Percentiles rank a stretch among this genome's conserved stretches.
Conservation (phyloP, 805 yeast species). For the Metschnikowia baotianmanensis region DNA sequence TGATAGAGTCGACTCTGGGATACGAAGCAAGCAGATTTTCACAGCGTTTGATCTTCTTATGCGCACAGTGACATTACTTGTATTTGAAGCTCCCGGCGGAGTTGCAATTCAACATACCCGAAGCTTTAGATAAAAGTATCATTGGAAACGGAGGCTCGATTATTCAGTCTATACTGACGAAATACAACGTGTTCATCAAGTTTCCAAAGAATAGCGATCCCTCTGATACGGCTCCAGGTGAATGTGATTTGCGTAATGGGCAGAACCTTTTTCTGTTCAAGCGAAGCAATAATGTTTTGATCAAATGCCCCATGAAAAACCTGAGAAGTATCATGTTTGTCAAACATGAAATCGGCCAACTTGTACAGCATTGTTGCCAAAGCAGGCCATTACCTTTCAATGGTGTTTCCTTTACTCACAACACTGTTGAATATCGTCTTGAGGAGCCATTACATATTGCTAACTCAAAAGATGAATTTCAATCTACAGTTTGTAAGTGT, state of each 20-base stretch:
- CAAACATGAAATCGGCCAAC: constrained; percentile 64
- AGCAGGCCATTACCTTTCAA: constrained; percentile 25
- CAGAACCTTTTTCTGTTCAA: constrained; percentile 44
- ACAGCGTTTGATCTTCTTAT: constrained; percentile 45
- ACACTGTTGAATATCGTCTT: constrained; percentile 50
- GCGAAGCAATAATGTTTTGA: constrained; percentile 77
- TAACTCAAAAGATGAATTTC: constrained; percentile 33
- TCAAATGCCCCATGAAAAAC: constrained; percentile 91
- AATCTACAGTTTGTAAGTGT: constrained; percentile 30
- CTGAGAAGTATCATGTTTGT: constrained; percentile 68
- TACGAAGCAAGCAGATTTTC: constrained; percentile 31
- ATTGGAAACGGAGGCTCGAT: constrained; percentile 94
- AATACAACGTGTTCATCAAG: constrained; percentile 89
- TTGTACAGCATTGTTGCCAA: constrained; percentile 55
- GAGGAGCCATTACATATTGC: constrained; percentile 62
- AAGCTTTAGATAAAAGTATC: constrained; percentile 88
- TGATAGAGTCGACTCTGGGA: constrained; percentile 22
- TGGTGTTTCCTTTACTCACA: constrained; percentile 33
- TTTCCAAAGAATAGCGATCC: constrained; percentile 60
- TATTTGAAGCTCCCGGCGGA: constrained; percentile 89
- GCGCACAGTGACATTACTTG: constrained; percentile 53
- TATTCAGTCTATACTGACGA: constrained; percentile 90
- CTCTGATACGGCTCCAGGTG: constrained; percentile 10
- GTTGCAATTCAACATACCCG: constrained; percentile 82
- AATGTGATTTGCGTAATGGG: constrained; percentile 19